Conservation (phyloP, 2,329 filamentous ascomycete species). For the Calonectria multiphialidica region DNA sequence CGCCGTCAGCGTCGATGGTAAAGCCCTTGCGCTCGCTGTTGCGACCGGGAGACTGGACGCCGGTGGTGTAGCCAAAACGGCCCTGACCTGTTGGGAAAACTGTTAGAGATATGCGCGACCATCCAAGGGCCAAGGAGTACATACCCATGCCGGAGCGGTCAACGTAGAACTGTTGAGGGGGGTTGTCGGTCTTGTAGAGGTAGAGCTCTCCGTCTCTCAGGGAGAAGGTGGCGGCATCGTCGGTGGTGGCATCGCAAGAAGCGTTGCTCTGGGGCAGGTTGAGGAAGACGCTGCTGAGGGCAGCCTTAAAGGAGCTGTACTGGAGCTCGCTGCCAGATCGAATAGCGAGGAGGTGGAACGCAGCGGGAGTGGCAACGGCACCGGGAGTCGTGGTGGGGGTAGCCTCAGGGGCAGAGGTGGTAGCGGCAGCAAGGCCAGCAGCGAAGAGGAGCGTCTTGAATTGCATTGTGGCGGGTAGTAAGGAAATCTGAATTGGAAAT, state of each 20-base stretch:
- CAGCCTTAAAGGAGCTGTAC: slow-evolving; percentile 58
- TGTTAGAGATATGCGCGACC: neutral
- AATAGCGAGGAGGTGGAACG: slow-evolving; percentile 63
- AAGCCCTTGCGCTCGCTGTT: slow-evolving; percentile 62
- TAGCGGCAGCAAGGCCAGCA: slow-evolving; percentile 20
- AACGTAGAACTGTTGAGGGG: slow-evolving; percentile 62
- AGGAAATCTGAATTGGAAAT: neutral
- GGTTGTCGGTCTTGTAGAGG: slow-evolving; percentile 57
- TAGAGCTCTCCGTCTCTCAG: slow-evolving; percentile 56
- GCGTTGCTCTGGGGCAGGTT: slow-evolving; percentile 58
- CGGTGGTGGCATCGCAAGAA: slow-evolving; percentile 56
- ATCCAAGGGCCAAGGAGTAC: neutral
- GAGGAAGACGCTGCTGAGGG: slow-evolving; percentile 56
- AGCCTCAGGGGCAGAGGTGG: neutral
- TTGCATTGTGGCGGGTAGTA: slow-evolving; percentile 25
- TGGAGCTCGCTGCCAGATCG: slow-evolving; percentile 64
- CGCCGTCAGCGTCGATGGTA: slow-evolving; percentile 52
- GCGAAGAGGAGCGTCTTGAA: slow-evolving; percentile 38
- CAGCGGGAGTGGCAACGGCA: neutral
- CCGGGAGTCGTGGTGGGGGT: neutral
- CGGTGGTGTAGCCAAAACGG: slow-evolving; percentile 64
- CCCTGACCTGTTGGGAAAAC: slow-evolving; percentile 58
- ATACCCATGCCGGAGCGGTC: slow-evolving; percentile 72
- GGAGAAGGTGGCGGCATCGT: slow-evolving; percentile 62
- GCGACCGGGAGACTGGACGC: slow-evolving; percentile 50